Conservation (phyloP, 768 basidiomycete species). For the Leucosporidium creatinivorum region DNA sequence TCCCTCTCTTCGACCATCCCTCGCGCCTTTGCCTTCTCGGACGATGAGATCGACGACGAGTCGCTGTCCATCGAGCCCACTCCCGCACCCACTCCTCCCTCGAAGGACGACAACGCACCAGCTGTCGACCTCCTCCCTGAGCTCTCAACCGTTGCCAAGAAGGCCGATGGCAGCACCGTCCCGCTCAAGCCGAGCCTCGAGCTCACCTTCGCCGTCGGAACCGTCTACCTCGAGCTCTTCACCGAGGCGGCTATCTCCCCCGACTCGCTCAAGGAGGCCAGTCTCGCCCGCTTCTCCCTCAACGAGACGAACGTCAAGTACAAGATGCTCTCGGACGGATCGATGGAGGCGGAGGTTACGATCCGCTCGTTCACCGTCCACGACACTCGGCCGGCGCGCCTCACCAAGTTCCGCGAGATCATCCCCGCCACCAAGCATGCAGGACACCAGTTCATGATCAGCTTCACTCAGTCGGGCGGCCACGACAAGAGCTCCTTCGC, state of each 20-base stretch:
- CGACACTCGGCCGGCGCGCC: conserved; percentile 67
- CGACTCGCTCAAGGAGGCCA: conserved; percentile 59
- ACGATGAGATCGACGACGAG: conserved; percentile 43
- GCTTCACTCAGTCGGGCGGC: conserved; percentile 71
- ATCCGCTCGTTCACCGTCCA: conserved; percentile 86
- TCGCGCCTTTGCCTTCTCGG: conserved; percentile 53
- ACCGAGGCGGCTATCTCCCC: conserved; percentile 57
- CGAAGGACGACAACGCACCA: background rate
- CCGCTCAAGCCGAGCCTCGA: conserved; percentile 62
- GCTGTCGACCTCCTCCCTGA: conserved; percentile 44
- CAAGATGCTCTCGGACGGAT: conserved; percentile 72
- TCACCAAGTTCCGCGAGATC: conserved; percentile 83
- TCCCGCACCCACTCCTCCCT: conserved; percentile 1
- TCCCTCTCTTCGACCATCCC: conserved; percentile 62
- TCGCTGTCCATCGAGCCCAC: conserved; percentile 11
- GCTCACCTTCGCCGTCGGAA: conserved; percentile 60
- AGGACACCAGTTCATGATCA: conserved; percentile 82
- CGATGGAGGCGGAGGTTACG: conserved; percentile 78
- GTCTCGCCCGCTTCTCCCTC: conserved; percentile 77
- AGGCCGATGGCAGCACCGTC: conserved; percentile 40
- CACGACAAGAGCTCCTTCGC: conserved; percentile 55
- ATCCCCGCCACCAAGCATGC: conserved; percentile 84
- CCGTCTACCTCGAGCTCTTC: conserved; percentile 79
- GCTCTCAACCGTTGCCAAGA: conserved; percentile 38
- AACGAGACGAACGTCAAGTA: conserved; percentile 68